Conservation (phyloP, 768 basidiomycete species). For the Cystobasidium tubakii region DNA sequence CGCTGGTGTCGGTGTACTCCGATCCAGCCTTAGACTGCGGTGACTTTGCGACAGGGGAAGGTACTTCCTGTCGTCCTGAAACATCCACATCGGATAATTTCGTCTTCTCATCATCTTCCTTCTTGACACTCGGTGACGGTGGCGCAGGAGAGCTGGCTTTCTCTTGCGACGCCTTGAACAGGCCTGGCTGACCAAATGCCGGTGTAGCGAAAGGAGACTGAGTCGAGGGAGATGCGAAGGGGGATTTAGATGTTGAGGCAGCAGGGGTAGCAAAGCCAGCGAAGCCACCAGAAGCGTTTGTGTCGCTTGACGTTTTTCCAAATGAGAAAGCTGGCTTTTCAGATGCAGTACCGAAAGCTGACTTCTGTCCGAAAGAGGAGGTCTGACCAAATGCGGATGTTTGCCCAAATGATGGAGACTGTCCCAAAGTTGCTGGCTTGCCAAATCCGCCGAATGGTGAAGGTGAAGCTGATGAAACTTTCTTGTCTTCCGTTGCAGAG, state of each 20-base stretch:
- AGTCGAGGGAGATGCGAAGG: constrained; percentile 21
- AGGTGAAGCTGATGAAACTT: not conserved
- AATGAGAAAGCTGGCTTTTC: constrained; percentile 19
- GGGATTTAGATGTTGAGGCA: constrained; percentile 1
- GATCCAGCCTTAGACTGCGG: no score
- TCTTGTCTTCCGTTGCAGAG: not conserved
- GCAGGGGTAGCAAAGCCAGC: constrained; percentile 22
- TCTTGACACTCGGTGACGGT: no score
- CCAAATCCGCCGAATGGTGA: constrained; percentile 21
- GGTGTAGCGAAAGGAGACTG: not conserved
- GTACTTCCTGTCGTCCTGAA: no score
- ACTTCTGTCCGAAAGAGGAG: not conserved
- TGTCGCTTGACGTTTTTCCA: not conserved
- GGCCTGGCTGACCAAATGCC: constrained; percentile 17
- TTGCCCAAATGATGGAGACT: not conserved
- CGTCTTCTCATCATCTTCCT: no score
- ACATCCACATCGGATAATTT: no score
- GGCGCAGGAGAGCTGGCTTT: no score
- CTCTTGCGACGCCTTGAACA: no score
- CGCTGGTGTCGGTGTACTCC: no score
- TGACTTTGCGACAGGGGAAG: no score
- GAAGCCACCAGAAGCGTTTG: constrained; percentile 15
- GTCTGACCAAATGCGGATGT: constrained; percentile 24
- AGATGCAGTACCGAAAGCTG: not conserved
- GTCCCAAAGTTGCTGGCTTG: not conserved